Evolutionary conservation across 306 rosid genomes (phyloP), one percentile per base, ranked within the genome.

Genomic region (Lablab purpureus): DNA sequence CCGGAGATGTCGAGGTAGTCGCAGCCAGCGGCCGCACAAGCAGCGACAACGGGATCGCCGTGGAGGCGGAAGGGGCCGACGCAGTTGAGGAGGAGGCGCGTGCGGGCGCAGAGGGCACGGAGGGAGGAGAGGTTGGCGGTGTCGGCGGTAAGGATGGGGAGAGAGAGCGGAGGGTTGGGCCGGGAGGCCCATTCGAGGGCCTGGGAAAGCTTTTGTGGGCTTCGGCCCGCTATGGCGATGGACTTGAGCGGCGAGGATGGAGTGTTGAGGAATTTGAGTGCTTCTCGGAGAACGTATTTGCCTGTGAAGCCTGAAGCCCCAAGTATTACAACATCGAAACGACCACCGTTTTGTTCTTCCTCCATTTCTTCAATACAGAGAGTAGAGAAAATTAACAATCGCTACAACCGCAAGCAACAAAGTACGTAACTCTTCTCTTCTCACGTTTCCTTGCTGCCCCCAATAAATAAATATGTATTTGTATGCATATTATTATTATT

Each of bases 291-390:
- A 0, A 92, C 97, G 79, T 92, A 89, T 64, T 92, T 88, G 75
- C 97, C 97, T 0, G 98, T 94, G 89, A 92, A 94, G 60, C 97
- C 97, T 7, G 97, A 90, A 18, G 97, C 97, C 0, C 98, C 97
- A 0, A 94, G 65, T 75, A 94, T 89, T 49, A 89, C 78, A 32
- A 92, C 64, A 27, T 94, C 97, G 60, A 76, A 90, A 85, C 41
- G 41, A 73, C 15, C 7, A 22, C 2, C 56, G 65, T 46, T 77
- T 17, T 52, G 4, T 46, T 72, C 80, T 58, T 65, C 64, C 47
- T 76, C 73, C 47, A 47, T 27, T 40, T 22, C n/a, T 25, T 43
- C 10, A 49, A 49, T 4, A 4, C 45, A 40, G 12, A 40, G 10
- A 0, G 10, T 40, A 8, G 45, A 40, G 9, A 40, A 40, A 40